phyloP scores from a whole-genome alignment of 495 filamentous ascomycete genomes.

The Podospora anserina region DNA sequence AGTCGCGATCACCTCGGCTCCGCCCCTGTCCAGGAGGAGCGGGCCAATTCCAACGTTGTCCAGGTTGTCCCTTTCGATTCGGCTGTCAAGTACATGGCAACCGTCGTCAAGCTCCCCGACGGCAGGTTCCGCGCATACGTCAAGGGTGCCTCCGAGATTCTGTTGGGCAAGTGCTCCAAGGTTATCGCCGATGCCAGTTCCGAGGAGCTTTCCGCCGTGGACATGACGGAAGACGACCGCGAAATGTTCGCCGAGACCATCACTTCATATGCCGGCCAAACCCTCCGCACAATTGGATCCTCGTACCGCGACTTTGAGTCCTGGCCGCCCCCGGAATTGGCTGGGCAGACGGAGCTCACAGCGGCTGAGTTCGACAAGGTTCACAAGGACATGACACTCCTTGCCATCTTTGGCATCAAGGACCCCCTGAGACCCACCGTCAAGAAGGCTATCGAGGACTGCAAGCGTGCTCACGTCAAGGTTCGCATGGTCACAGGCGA shows the following conservation, averaged over 20 bases:
- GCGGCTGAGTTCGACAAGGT: constrained; percentile 70
- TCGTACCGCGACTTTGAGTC: constrained; percentile 84
- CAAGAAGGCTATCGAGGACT: constrained; percentile 67
- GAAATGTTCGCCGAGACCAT: constrained; percentile 64
- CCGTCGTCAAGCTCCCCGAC: constrained; percentile 61
- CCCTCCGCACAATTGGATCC: constrained; percentile 82
- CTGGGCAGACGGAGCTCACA: constrained; percentile 64
- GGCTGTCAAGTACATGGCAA: constrained; percentile 81
- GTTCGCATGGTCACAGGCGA: constrained; percentile 92
- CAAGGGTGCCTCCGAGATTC: constrained; percentile 85
- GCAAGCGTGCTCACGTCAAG: constrained; percentile 71
- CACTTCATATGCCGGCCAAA: constrained; percentile 72
- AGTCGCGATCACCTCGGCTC: constrained; percentile 72
- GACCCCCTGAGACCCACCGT: constrained; percentile 85
- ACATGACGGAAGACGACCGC: constrained; percentile 55
- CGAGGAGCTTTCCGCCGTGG: constrained; percentile 49
- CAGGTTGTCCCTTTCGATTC: constrained; percentile 87
- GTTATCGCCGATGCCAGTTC: constrained; percentile 65
- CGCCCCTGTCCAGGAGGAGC: constrained; percentile 63
- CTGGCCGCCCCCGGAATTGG: constrained; percentile 79
- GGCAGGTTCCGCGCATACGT: constrained; percentile 70
- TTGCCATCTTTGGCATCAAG: constrained; percentile 84
- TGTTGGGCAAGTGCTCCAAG: constrained; percentile 65
- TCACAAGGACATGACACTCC: constrained; percentile 66
- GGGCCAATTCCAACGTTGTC: constrained; percentile 64